Base-by-base conservation (phyloP, 805 yeast genomes). In the Komagataella kurtzmanii region DNA sequence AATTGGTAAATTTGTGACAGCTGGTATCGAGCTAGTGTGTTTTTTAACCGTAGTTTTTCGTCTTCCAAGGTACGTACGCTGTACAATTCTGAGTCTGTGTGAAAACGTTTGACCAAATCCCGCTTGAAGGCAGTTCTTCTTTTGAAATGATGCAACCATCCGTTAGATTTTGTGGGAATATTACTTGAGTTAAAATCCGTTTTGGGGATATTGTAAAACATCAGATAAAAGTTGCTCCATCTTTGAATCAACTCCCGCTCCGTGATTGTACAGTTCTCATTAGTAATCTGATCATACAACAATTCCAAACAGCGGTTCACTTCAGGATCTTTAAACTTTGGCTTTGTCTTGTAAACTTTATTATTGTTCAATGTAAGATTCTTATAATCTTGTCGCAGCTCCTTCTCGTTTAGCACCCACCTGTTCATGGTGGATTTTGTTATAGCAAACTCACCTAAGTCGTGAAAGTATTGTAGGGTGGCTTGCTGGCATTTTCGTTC, bases 101-200 rank as follows among this genome's bases (percentile, higher is more conserved):
- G 60, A 49, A 65, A 66, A 1, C 52, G 44, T 12, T 53, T 49
- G 6, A 69, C 68, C 17, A 64, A 52, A 4, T 63, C 61, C 43
- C 60, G 54, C 51, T 64, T 65, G 1, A 58, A 49, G 4, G 59
- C 50, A 53, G 65, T 62, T 45, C 64, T 58, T 49, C 59, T 61
- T 50, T 67, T 70, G 59, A 71, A 71, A 54, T 68, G 68, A 47
- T 67, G 66, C 5, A 71, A 52, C 75, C 74, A 71, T 0, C 75
- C 75, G 54, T 68, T 68, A 1, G 72, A 65, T 53, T 66, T 66
- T 7, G 49, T 49, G 10, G 53, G 50, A 10, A 47, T 45, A 8
- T 48, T 18, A 18, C 18, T 48, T 10, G 40, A 30, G 2, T 17
- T 49, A 8, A 49, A 17, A 1, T 47, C 52, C 3, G 50, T 44